Evolutionary conservation across 2,329 filamentous ascomycete genomes (phyloP).

Genomic region (Coccinonectria pachysandricola): DNA sequence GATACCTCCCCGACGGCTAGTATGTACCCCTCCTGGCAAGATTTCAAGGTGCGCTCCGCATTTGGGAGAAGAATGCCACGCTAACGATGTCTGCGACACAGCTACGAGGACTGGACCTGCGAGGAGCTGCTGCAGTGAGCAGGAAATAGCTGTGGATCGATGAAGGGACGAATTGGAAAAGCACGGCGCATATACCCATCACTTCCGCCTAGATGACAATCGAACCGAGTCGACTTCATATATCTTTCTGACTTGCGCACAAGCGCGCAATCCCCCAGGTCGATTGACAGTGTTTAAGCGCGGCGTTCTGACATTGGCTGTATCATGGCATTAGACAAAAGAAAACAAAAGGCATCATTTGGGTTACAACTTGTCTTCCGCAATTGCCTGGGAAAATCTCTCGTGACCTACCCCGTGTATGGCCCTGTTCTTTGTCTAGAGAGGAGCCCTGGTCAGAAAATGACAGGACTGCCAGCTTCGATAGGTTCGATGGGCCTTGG

Average conservation of each 20-base stretch:
- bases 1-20: conserved; percentile 95
- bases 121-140: conserved; percentile 71
- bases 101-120: conserved; percentile 98
- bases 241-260: too few species aligned
- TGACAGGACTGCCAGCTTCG: too few species aligned
- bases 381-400: too few species aligned
- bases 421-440: too few species aligned
- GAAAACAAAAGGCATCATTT: conserved; percentile 1
- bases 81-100: conserved; percentile 28
- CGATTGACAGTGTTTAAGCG: conserved; percentile 25
- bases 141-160: conserved; percentile 5
- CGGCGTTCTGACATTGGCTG: conserved; percentile 24
- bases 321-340: conserved; percentile 21
- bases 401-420: too few species aligned
- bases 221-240: too few species aligned
- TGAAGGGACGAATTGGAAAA: conserved; percentile 8
- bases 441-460: too few species aligned
- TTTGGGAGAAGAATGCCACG: too few species aligned
- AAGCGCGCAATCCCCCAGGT: too few species aligned
- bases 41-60: neutral
- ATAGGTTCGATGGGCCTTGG: too few species aligned
- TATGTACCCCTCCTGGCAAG: conserved; percentile 29
- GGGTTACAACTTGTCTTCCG: neutral
- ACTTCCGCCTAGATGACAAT: conserved; percentile 14
- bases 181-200: conserved; percentile 18